phyloP scores from a whole-genome alignment of 2,329 filamentous ascomycete species.

The Taxawa tesnikishii region DNA sequence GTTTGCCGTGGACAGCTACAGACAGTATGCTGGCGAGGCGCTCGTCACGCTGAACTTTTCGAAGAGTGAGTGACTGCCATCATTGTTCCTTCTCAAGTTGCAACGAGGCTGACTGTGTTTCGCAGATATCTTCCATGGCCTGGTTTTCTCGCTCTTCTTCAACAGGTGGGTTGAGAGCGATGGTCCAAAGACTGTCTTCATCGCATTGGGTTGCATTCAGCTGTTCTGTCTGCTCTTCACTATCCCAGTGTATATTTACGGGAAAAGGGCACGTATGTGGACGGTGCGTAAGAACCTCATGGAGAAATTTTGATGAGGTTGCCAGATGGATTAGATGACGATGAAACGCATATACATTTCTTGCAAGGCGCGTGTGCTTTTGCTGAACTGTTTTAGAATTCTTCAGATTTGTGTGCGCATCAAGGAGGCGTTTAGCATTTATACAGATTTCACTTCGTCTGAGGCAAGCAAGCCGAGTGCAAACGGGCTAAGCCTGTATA shows the following conservation, averaged over 20 bases:
- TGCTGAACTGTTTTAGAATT: too few relatives aligned
- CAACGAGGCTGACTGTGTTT: not conserved
- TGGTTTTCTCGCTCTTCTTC: conserved; percentile 82
- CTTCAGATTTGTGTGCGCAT: too few relatives aligned
- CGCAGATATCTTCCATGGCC: conserved; percentile 70
- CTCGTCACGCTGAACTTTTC: conserved; percentile 88
- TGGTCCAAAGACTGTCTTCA: conserved; percentile 65
- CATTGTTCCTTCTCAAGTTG: not conserved
- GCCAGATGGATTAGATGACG: too few relatives aligned
- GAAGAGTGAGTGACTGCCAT: conserved; percentile 49
- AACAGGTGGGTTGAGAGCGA: conserved; percentile 67
- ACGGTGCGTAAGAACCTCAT: conserved; percentile 76
- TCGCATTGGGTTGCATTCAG: conserved; percentile 79
- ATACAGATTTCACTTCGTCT: too few relatives aligned
- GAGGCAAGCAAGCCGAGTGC: too few relatives aligned
- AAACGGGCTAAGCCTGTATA: too few relatives aligned
- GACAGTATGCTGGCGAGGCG: conserved; percentile 86
- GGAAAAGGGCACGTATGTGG: conserved; percentile 89
- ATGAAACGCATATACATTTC: too few relatives aligned
- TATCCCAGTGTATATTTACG: conserved; percentile 88
- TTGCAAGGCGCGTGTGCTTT: too few relatives aligned
- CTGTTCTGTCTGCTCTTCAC: conserved; percentile 60
- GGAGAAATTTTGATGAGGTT: conserved; percentile 51
- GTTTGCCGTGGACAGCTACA: conserved; percentile 85
- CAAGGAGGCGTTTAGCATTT: too few relatives aligned